These are phyloP conservation scores for Bassia scoparia DNA, from an alignment of 148 eudicot species.

Conservation along the genomic window DNA sequence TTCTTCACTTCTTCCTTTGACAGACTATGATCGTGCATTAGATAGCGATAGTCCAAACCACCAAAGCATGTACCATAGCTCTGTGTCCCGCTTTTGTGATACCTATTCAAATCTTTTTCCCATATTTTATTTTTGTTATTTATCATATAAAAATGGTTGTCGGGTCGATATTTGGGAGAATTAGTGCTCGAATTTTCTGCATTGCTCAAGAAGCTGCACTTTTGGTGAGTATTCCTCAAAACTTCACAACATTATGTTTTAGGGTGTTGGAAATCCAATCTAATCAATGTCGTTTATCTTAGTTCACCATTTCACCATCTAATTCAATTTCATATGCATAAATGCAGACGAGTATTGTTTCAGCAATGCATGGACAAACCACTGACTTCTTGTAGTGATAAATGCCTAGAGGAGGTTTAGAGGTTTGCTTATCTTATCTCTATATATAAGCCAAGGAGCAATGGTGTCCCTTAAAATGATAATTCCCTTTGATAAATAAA, in stretches of 20 bases:
- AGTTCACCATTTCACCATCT: not conserved
- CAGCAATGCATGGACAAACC: slow-evolving; percentile 66
- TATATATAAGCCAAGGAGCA: no score
- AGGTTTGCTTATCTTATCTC: slow-evolving; percentile 36
- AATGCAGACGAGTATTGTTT: slow-evolving; percentile 67
- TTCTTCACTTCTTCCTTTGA: slow-evolving; percentile 59
- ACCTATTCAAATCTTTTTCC: not conserved
- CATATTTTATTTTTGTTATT: not conserved
- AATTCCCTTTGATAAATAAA: no score
- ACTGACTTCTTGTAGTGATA: slow-evolving; percentile 55
- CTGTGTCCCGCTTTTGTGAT: not conserved
- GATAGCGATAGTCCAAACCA: slow-evolving; percentile 62
- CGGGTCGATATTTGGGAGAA: slow-evolving; percentile 93
- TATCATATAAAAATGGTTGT: slow-evolving; percentile 70
- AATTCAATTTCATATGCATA: slow-evolving; percentile 30
- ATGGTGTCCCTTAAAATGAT: no score
- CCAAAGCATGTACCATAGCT: slow-evolving; percentile 53
- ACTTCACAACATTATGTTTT: slow-evolving; percentile 47
- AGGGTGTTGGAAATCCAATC: slow-evolving; percentile 25
- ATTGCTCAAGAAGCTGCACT: slow-evolving; percentile 64
- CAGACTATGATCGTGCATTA: slow-evolving; percentile 58
- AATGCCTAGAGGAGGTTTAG: slow-evolving; percentile 44
- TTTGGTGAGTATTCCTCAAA: slow-evolving; percentile 73
- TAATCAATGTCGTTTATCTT: not conserved
- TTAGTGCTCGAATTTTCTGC: slow-evolving; percentile 58